These are phyloP conservation scores for Mortierella sp. DNA, from an alignment of 371 early-diverging fungal genomes.

Conservation along the genomic window DNA sequence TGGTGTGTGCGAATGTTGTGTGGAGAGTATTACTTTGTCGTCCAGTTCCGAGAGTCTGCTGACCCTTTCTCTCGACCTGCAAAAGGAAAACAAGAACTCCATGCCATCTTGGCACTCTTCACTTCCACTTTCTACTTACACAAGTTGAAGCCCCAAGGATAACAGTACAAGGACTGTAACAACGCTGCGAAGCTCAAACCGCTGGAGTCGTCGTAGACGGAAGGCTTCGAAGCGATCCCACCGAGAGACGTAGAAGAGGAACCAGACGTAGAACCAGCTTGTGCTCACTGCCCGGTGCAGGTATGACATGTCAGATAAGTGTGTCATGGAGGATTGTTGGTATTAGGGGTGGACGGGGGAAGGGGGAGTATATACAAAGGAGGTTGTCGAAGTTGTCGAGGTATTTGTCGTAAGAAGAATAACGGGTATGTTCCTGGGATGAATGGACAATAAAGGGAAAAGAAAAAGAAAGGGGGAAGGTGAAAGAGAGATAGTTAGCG, in stretches of 20 bases:
- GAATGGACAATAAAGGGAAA: neutral
- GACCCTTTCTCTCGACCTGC: neutral
- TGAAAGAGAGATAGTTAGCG: neutral
- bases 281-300: constrained; percentile 38
- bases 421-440: neutral
- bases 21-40: no score
- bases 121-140: constrained; percentile 27
- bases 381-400: no score
- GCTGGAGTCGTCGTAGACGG: constrained; percentile 24
- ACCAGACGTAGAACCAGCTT: constrained; percentile 43
- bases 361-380: constrained; percentile 7
- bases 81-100: neutral
- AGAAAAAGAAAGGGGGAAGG: neutral
- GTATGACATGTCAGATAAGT: constrained; percentile 47
- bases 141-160: constrained; percentile 30
- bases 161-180: constrained; percentile 32
- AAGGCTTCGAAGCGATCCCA: constrained; percentile 54
- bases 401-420: no score
- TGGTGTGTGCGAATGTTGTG: neutral
- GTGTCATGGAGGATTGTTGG: constrained; percentile 32
- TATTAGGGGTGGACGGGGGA: neutral
- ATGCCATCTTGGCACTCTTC: no score
- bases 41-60: neutral
- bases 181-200: constrained; percentile 45
- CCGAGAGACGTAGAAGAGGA: constrained; percentile 41